Evolutionary conservation across 2,329 filamentous ascomycete species (phyloP).

Genomic region (Oidium heveae): DNA sequence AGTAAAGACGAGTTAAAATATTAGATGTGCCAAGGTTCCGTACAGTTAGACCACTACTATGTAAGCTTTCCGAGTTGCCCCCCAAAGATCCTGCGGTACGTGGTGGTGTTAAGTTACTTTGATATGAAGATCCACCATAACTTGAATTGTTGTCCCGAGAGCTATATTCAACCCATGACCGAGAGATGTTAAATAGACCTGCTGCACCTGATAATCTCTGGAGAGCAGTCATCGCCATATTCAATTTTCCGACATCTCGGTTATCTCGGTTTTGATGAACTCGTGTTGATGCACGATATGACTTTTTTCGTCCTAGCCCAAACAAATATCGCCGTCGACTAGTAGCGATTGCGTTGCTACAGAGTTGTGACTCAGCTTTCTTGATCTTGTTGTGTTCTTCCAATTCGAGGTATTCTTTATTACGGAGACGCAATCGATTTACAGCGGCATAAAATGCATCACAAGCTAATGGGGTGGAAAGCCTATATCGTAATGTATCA

Average conservation of each 20-base stretch:
- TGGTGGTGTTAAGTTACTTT: constrained; percentile 13
- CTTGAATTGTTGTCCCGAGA: constrained; percentile 18
- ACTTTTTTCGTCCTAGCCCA: constrained; percentile 31
- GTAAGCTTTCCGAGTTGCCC: constrained; percentile 13
- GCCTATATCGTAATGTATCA: constrained; percentile 1
- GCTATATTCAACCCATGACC: constrained; percentile 39
- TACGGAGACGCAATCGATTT: constrained; percentile 73
- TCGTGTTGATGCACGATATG: constrained; percentile 34
- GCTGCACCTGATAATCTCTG: constrained; percentile 45
- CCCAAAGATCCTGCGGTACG: constrained; percentile 9
- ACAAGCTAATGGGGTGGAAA: constrained; percentile 32
- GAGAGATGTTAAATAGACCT: constrained; percentile 57
- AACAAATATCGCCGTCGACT: constrained; percentile 28
- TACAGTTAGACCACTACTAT: constrained; percentile 12
- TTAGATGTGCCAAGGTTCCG: constrained; percentile 45
- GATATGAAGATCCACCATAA: constrained; percentile 21
- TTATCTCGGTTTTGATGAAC: constrained; percentile 32
- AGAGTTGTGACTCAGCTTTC: constrained; percentile 16
- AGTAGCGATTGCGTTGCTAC: constrained; percentile 17
- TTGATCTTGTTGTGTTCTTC: constrained; percentile 29
- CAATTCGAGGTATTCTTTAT: constrained; percentile 44
- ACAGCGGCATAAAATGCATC: constrained; percentile 64
- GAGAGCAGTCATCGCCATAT: constrained; percentile 41
- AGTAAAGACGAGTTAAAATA: constrained; percentile 66
- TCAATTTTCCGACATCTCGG: constrained; percentile 40